Evolutionary conservation across 2,329 filamentous ascomycete genomes (phyloP).

Genomic region (Fusarium sp.): DNA sequence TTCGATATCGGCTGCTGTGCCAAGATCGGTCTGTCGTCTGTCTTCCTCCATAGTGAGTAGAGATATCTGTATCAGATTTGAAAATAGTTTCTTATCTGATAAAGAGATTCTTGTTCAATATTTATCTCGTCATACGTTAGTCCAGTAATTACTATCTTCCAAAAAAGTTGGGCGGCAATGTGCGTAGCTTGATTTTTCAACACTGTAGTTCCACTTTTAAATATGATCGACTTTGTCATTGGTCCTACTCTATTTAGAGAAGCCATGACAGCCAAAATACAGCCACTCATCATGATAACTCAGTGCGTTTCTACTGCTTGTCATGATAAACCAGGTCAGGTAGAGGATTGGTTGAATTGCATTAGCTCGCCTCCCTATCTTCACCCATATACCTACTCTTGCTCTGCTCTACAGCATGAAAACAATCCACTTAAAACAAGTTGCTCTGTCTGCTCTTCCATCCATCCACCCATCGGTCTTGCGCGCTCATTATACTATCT

Average conservation of each 20-base stretch:
- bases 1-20: constrained; percentile 75
- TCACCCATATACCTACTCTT: constrained; percentile 45
- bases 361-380: constrained; percentile 51
- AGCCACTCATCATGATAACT: constrained; percentile 31
- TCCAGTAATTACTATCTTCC: constrained; percentile 3
- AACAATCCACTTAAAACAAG: constrained; percentile 43
- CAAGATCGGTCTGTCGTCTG: constrained; percentile 75
- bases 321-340: constrained; percentile 9
- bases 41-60: constrained; percentile 76
- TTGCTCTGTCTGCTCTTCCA: constrained; percentile 41
- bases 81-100: not conserved
- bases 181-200: constrained; percentile 24
- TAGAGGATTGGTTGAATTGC: constrained; percentile 44
- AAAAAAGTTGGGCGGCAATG: constrained; percentile 41
- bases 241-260: constrained; percentile 5
- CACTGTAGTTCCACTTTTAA: constrained; percentile 44
- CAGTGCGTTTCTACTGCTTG: not conserved
- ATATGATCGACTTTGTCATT: constrained; percentile 31
- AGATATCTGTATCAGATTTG: not conserved
- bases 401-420: constrained; percentile 33
- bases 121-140: not conserved
- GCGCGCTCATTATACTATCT: constrained; percentile 46
- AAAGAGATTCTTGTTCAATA: not conserved
- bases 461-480: constrained; percentile 18
- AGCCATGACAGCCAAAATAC: constrained; percentile 24